phyloP scores from a whole-genome alignment of 306 rosid species.

The Quercus glauca region DNA sequence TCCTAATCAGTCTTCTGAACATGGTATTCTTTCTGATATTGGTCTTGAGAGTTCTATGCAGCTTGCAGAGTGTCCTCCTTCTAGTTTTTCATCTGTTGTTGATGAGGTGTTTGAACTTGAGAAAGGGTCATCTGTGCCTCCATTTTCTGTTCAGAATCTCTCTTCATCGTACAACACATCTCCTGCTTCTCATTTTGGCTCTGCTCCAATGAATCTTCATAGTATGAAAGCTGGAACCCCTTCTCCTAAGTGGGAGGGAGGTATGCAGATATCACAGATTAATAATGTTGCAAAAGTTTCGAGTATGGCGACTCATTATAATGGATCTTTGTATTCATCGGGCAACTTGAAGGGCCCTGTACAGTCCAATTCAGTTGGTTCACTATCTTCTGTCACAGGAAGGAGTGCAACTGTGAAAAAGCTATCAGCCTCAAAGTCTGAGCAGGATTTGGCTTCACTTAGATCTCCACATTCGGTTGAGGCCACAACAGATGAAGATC shows the following conservation, averaged over 20 bases:
- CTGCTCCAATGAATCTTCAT: slow-evolving; percentile 54
- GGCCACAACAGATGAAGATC: slow-evolving; percentile 77
- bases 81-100: slow-evolving; percentile 86
- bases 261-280: slow-evolving; percentile 56
- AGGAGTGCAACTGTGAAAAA: slow-evolving; percentile 55
- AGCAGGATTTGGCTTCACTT: slow-evolving; percentile 87
- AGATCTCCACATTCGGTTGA: slow-evolving; percentile 70
- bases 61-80: slow-evolving; percentile 58
- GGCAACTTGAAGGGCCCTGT: slow-evolving; percentile 63
- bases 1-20: slow-evolving; percentile 55
- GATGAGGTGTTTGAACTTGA: slow-evolving; percentile 93
- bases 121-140: slow-evolving; percentile 60
- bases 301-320: slow-evolving; percentile 41
- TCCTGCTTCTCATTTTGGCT: slow-evolving; percentile 60
- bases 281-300: slow-evolving; percentile 46
- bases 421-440: slow-evolving; percentile 87
- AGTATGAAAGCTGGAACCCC: slow-evolving; percentile 56
- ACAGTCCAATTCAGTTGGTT: slow-evolving; percentile 67
- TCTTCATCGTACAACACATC: slow-evolving; percentile 56
- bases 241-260: slow-evolving; percentile 86
- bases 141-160: slow-evolving; percentile 45
- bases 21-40: slow-evolving; percentile 52
- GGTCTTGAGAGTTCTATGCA: slow-evolving; percentile 54
- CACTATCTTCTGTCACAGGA: slow-evolving; percentile 56
- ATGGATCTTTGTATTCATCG: slow-evolving; percentile 56